Evolutionary conservation across 1,284 basidiomycete species (phyloP).

Genomic region (Phellopilus nigrolimitatus): DNA sequence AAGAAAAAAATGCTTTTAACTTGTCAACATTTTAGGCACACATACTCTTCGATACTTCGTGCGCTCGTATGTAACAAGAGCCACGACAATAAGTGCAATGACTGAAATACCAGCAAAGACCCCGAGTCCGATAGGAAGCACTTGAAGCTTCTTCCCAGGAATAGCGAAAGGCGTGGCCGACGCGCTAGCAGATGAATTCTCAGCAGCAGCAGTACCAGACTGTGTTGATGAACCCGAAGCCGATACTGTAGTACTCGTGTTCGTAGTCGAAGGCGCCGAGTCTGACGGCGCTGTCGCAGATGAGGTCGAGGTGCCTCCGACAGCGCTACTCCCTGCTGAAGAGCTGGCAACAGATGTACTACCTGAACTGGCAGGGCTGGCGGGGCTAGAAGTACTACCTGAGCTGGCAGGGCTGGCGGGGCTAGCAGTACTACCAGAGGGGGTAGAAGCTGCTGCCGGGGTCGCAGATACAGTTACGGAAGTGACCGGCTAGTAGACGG

Average conservation of each 20-base stretch:
- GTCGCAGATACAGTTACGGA: constrained; percentile 17
- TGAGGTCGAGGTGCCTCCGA: constrained; percentile 12
- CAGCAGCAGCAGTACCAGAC: constrained; percentile 19
- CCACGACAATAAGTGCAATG: constrained; percentile 73
- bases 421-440: constrained; percentile 7
- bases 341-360: constrained; percentile 1
- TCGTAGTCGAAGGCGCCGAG: constrained; percentile 20
- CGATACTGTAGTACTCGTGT: no score
- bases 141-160: constrained; percentile 67
- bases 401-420: no score
- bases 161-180: constrained; percentile 43
- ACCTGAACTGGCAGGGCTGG: no score
- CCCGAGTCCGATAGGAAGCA: constrained; percentile 75
- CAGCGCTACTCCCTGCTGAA: neutral
- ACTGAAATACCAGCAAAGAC: constrained; percentile 79
- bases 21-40: constrained; percentile 15
- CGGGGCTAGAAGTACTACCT: no score
- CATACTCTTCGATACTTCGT: constrained; percentile 75
- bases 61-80: constrained; percentile 75
- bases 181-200: constrained; percentile 18
- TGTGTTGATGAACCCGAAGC: constrained; percentile 18
- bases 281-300: constrained; percentile 20
- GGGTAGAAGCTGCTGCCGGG: constrained; percentile 13
- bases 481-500: constrained; percentile 4
- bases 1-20: neutral